Base-by-base conservation (phyloP, 108 stramenopile species). In the Schizochytrium sp. region DNA sequence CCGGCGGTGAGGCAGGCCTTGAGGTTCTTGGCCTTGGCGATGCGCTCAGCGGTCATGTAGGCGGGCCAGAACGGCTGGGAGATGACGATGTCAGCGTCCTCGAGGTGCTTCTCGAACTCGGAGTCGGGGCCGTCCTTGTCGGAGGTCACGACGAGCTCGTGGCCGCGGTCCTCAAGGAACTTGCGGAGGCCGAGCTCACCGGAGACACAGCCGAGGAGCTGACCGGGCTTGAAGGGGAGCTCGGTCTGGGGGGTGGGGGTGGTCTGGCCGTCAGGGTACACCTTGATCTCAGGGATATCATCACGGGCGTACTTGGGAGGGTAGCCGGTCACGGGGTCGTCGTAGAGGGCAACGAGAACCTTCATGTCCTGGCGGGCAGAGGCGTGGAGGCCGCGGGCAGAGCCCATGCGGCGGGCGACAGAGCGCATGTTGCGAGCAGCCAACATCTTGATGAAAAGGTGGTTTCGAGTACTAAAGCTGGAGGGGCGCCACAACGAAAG, bases 11-110 rank as follows among this genome's bases (percentile, higher is more conserved):
- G 46, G 76, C 76, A 83, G 50, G 53, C 53, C 76, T 83, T 83
- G 50, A 83, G 53, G 53, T 83, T 83, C 76, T 83, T 83, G 76
- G 76, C 76, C 53, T 83, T 83, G 50, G 46, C 53, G 76, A 83
- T 55, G 46, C 76, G 46, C 76, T 83, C 76, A 5, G 46, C 76
- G 8, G 76, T 55, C 50, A 83, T 83, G 76, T 83, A 83, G 15
- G 76, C 76, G 50, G 76, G 76, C 76, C 76, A 83, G 76, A 83
- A 83, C 13, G 76, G 76, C 76, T 83, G 76, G n/a, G 76, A 83
- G 76, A 83, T 83, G 76, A 83, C 76, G 28, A 83, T 55, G n/a
- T 83, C 76, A n/a, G 76, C 76, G 53, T 83, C 76, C 76, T 55
- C 3, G 50, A 83, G 46, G 50, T 83, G 50, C 53, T 83, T 83